phyloP scores from a whole-genome alignment of 805 yeast species.

The Nakazawaea anatomiae region DNA sequence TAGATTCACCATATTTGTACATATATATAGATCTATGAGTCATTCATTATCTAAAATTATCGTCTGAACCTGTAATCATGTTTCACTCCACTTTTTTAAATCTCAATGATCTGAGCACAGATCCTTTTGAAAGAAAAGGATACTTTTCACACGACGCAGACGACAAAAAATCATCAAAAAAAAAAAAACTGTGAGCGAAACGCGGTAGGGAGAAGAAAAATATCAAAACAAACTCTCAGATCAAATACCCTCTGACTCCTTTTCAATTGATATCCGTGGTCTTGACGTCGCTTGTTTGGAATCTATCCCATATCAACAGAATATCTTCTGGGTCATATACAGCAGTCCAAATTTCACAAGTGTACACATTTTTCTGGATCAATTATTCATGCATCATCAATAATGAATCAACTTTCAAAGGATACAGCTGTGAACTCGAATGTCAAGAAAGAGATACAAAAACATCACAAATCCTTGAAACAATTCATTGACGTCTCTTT shows the following conservation, averaged over 20 bases:
- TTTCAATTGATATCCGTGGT: no score
- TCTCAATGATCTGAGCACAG: no score
- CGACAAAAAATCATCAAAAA: no score
- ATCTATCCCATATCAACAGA: no score
- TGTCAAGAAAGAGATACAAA: slow-evolving; percentile 13
- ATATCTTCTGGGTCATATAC: no score
- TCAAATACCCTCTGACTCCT: neutral
- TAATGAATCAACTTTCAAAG: neutral
- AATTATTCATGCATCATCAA: neutral
- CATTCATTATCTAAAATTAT: neutral
- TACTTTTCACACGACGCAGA: no score
- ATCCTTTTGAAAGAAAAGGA: no score
- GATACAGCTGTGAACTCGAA: neutral
- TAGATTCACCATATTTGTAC: neutral
- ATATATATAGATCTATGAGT: neutral
- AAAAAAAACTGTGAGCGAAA: neutral
- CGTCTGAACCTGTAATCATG: neutral
- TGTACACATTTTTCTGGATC: no score
- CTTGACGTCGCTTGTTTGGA: no score
- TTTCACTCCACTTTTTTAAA: no score
- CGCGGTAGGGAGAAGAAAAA: neutral
- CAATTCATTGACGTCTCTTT: slow-evolving; percentile 46
- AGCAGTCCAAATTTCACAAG: no score
- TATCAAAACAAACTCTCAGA: neutral
- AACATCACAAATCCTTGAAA: slow-evolving; percentile 42